A percentile compares a stretch with the other conserved stretches of the same genome.
phyloP scores from a whole-genome alignment of 805 yeast genomes.

The Pichia deserticola region DNA sequence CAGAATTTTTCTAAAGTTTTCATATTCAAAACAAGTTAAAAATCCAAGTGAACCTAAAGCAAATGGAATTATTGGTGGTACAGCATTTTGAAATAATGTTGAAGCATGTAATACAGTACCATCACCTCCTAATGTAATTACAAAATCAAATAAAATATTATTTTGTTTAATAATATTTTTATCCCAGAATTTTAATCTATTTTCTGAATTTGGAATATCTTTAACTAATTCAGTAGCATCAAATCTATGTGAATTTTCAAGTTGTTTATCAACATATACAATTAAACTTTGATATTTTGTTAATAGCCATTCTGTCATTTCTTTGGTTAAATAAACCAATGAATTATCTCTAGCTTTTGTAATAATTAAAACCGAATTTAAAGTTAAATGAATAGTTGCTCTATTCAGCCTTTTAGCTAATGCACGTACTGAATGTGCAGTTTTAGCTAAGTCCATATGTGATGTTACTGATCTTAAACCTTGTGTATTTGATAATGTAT shows the following conservation, averaged over 20 bases:
- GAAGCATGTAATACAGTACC: constrained; percentile 92
- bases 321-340: constrained; percentile 66
- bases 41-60: constrained; percentile 90
- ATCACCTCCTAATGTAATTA: constrained; percentile 91
- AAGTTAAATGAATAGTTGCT: constrained; percentile 65
- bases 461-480: constrained; percentile 51
- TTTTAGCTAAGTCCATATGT: constrained; percentile 70
- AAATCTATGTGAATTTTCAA: constrained; percentile 57
- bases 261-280: constrained; percentile 69
- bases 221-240: constrained; percentile 44
- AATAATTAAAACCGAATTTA: constrained; percentile 67
- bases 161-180: constrained; percentile 41
- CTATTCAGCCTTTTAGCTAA: constrained; percentile 63
- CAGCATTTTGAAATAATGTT: constrained; percentile 72
- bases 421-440: constrained; percentile 74
- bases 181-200: constrained; percentile 61
- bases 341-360: constrained; percentile 88
- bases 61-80: constrained; percentile 89
- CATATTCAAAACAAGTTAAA: constrained; percentile 77
- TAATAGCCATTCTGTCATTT: constrained; percentile 72
- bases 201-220: constrained; percentile 38
- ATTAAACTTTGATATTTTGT: constrained; percentile 19
- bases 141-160: constrained; percentile 58
- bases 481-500: constrained; percentile 5
- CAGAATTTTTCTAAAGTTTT: constrained; percentile 56